These are phyloP conservation scores for Alectoria sarmentosa DNA, from an alignment of 495 filamentous ascomycete species.

Conservation along the genomic window DNA sequence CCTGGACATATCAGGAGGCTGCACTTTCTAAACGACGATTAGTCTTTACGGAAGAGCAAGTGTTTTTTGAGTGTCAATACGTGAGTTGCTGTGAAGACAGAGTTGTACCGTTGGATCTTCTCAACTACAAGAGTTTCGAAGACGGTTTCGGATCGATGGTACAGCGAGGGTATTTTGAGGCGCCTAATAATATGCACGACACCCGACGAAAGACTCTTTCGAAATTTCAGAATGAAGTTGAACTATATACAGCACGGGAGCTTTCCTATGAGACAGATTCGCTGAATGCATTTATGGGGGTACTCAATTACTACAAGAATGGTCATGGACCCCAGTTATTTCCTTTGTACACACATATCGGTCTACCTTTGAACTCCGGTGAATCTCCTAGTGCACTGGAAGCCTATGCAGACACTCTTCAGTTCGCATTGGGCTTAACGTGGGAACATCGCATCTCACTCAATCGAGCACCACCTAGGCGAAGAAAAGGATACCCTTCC, in stretches of 20 bases:
- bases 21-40: not conserved
- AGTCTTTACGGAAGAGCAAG: not conserved
- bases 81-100: not conserved
- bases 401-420: not conserved
- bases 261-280: not conserved
- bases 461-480: not conserved
- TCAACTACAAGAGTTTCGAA: not conserved
- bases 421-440: not conserved
- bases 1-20: not conserved
- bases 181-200: not conserved
- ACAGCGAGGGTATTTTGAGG: not conserved
- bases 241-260: not conserved
- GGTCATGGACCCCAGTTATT: not conserved
- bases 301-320: not conserved
- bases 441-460: not conserved
- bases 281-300: not conserved
- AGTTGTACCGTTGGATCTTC: not conserved
- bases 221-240: not conserved
- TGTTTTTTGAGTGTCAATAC: not conserved
- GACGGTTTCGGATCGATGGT: not conserved
- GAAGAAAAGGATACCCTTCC: not conserved
- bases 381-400: not conserved
- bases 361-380: no score
- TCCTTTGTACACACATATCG: no score
- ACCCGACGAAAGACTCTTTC: no score